These are phyloP conservation scores for Irpex rosettiformis DNA, from an alignment of 1,284 basidiomycete genomes.

Conservation along the genomic window DNA sequence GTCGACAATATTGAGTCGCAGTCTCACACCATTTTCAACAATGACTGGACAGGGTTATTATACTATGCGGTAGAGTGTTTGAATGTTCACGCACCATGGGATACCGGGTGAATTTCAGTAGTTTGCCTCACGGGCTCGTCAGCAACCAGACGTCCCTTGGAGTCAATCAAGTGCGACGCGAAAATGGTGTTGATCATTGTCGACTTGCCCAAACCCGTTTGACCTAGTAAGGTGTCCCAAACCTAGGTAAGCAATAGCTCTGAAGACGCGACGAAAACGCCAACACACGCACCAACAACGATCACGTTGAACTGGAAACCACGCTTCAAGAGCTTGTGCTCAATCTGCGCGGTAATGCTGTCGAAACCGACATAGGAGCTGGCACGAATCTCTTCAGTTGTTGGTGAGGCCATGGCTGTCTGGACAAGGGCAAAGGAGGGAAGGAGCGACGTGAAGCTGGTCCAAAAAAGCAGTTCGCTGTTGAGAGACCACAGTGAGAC, in stretches of 20 bases:
- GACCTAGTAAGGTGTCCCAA: slow-evolving; percentile 52
- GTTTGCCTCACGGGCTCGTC: slow-evolving; percentile 91
- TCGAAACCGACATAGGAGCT: slow-evolving; percentile 92
- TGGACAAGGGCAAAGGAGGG: slow-evolving; percentile 1
- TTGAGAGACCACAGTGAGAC: background rate
- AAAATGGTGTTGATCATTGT: slow-evolving; percentile 99
- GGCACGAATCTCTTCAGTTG: slow-evolving; percentile 78
- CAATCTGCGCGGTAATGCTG: slow-evolving; percentile 96
- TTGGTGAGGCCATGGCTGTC: slow-evolving; percentile 14
- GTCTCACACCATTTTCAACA: slow-evolving; percentile 92
- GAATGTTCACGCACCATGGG: slow-evolving; percentile 70
- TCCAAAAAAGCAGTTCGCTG: slow-evolving; percentile 2
- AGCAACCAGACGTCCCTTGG: slow-evolving; percentile 88
- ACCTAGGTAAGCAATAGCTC: background rate
- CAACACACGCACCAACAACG: slow-evolving; percentile 73
- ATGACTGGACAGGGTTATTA: slow-evolving; percentile 61
- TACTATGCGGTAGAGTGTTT: background rate
- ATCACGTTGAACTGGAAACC: slow-evolving; percentile 99
- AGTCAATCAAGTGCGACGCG: slow-evolving; percentile 95
- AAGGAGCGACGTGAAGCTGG: slow-evolving; percentile 3
- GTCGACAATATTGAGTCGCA: slow-evolving; percentile 97
- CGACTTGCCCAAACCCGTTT: slow-evolving; percentile 97
- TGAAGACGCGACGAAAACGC: slow-evolving; percentile 3
- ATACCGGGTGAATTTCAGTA: slow-evolving; percentile 94
- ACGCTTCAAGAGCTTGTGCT: slow-evolving; percentile 98